A percentile compares a stretch with the other conserved stretches of the same genome.
Evolutionary conservation across 2,329 filamentous ascomycete genomes (phyloP).

Genomic region (Monilinia aucupariae): DNA sequence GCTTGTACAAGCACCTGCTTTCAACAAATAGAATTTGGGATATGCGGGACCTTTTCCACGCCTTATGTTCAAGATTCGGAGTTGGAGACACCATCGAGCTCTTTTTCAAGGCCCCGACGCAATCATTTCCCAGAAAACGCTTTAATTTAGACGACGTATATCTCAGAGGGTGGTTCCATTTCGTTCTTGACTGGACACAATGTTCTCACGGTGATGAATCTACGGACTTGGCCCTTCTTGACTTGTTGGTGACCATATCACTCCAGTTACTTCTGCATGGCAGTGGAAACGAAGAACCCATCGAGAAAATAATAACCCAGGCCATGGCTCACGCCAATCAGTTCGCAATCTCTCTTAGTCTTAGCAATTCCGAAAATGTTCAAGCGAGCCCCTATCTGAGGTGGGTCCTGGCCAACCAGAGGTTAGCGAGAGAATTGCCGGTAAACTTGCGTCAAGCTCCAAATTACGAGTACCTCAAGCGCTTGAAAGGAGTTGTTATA

Average conservation of each 20-base stretch:
- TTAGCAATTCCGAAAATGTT: background rate
- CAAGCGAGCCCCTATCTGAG: conserved; percentile 1
- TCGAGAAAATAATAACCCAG: background rate
- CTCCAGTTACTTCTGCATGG: background rate
- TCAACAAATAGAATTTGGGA: background rate
- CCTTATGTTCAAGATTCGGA: background rate
- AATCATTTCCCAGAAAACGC: background rate
- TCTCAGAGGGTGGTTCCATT: background rate
- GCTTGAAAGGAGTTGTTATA: background rate
- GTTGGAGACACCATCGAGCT: background rate
- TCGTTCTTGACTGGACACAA: background rate
- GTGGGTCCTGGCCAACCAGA: background rate
- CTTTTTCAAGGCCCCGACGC: background rate
- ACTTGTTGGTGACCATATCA: background rate
- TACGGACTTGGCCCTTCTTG: background rate
- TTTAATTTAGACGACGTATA: background rate
- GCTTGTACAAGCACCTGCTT: background rate
- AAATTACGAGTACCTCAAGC: background rate
- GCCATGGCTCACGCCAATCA: background rate
- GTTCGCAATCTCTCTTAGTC: background rate
- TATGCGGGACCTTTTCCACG: background rate
- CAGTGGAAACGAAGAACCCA: too few species aligned
- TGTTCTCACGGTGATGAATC: background rate
- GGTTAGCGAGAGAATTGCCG: background rate
- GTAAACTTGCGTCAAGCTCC: background rate